Evolutionary conservation across 306 rosid genomes (phyloP), one percentile per base, ranked within the genome.

Genomic region (Cucurbita pepo): DNA sequence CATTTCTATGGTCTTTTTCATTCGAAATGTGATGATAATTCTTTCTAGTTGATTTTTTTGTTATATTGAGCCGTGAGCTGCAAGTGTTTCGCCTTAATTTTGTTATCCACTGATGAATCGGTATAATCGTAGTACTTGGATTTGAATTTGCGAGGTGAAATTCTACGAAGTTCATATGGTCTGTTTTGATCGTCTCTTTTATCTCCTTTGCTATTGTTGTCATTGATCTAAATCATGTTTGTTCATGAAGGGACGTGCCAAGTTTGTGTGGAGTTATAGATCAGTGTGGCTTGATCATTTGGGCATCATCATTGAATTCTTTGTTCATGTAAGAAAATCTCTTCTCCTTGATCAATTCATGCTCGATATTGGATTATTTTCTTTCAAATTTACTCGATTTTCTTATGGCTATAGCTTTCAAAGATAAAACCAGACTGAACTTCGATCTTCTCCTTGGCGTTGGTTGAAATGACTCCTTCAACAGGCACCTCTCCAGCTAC

Each of bases 391-490:
- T 47, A 69, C 43, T 69, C 1, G 13, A 13, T 56, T 69, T 48
- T 25, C 73, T 48, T 8, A 15, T 12, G 8, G 43, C 50, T 57
- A 30, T 22, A 14, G 40, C 12, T 38, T 47, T 69, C 22, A 3
- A 1, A 2, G 69, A 73, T 4, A 4, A 37, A 59, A 9, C 64
- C 10, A 25, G 70, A 63, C 0, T 25, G 16, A 36, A 25, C 56
- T 64, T 56, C 48, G 47, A 54, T 59, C 12, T 8, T 7, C 57
- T 44, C 66, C 4, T 58, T 62, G 52, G 54, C 22, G 52, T 45
- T 30, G 2, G 67, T 41, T 10, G 37, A 56, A 34, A 84, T 84
- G 87, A 8, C 0, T 69, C 74, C 71, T 55, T 80, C 76, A 50
- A 45, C 75, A 37, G 61, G 25, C 34, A 13, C 73, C 48, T 21